phyloP scores from a whole-genome alignment of 805 yeast species.

The Myxozyma sirexii region DNA sequence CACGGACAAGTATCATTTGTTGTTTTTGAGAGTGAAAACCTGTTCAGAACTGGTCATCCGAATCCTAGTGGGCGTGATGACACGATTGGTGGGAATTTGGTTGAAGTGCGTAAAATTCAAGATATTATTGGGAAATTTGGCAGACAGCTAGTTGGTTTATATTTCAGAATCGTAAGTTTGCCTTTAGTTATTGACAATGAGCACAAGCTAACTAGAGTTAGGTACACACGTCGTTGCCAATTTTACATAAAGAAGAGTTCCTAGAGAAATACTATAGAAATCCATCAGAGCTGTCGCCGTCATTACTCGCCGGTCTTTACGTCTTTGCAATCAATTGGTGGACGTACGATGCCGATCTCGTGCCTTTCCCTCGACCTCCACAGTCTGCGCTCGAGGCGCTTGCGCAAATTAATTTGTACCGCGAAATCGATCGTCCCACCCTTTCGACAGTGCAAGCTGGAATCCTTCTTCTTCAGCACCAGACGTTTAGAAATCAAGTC shows the following conservation, averaged over 20 bases:
- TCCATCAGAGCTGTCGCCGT: conserved; percentile 37
- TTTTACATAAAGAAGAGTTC: conserved; percentile 37
- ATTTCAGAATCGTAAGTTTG: conserved; percentile 34
- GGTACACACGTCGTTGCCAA: conserved; percentile 37
- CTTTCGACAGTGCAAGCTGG: conserved; percentile 48
- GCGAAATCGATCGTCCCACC: conserved; percentile 41
- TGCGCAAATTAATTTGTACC: conserved; percentile 28
- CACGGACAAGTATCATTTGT: conserved; percentile 33
- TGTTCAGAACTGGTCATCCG: conserved; percentile 26
- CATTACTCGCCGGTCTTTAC: conserved; percentile 36
- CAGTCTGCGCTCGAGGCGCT: conserved; percentile 34
- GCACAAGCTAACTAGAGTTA: not conserved
- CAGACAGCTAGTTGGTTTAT: conserved; percentile 34
- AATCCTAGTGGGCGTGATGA: conserved; percentile 35
- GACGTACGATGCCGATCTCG: conserved; percentile 37
- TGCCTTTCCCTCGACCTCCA: conserved; percentile 31
- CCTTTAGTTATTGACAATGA: not conserved
- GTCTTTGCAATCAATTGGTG: conserved; percentile 40
- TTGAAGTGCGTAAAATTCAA: conserved; percentile 36
- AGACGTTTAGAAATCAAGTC: conserved; percentile 37
- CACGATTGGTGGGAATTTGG: conserved; percentile 35
- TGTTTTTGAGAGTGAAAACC: conserved; percentile 35
- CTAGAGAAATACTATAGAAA: conserved; percentile 37
- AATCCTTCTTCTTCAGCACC: conserved; percentile 52
- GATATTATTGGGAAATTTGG: conserved; percentile 36